phyloP scores from a whole-genome alignment of 768 basidiomycete genomes.

The Mycena galopus region DNA sequence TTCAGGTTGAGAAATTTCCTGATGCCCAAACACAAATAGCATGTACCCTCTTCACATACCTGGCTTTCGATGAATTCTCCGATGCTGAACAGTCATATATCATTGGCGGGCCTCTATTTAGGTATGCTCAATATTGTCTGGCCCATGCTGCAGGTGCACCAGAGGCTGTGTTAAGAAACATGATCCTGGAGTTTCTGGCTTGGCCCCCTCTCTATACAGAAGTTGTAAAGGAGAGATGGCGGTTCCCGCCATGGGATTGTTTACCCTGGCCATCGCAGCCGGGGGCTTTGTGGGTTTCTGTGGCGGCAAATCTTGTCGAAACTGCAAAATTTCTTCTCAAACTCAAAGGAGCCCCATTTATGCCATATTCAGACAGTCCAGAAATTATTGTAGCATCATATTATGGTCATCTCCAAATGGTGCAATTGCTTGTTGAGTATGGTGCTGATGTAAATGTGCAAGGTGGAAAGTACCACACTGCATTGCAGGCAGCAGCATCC shows the following conservation, averaged over 20 bases:
- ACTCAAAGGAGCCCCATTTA: not conserved
- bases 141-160: not conserved
- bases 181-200: not conserved
- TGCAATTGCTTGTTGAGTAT: not conserved
- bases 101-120: not conserved
- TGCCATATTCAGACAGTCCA: not conserved
- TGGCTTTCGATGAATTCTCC: conserved; percentile 1
- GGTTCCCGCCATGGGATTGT: not conserved
- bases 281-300: not conserved
- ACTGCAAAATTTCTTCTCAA: not conserved
- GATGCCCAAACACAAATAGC: not conserved
- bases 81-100: not conserved
- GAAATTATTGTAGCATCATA: not conserved
- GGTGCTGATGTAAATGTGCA: not conserved
- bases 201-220: not conserved
- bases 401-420: not conserved
- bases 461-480: not conserved
- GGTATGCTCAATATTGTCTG: not conserved
- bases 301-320: not conserved
- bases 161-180: not conserved
- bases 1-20: not conserved
- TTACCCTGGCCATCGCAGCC: not conserved
- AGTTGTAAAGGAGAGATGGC: not conserved
- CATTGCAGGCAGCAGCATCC: not conserved
- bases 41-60: not conserved